These are phyloP conservation scores for Pichia sp. DNA, from an alignment of 1,139 yeast species.

Conservation along the genomic window DNA sequence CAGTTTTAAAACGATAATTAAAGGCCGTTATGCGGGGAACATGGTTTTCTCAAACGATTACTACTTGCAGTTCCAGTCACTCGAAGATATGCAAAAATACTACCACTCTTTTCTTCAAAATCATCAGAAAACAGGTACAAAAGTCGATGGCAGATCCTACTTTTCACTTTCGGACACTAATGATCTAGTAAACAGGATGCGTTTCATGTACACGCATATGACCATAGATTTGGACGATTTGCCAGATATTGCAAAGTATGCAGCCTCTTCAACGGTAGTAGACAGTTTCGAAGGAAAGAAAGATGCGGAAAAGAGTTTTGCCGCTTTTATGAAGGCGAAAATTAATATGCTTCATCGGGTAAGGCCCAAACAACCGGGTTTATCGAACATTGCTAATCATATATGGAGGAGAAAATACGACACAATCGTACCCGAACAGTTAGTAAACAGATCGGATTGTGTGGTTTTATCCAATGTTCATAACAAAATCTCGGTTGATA, in stretches of 20 bases:
- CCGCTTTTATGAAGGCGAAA: no score
- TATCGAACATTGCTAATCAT: no score
- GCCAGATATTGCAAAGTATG: neutral
- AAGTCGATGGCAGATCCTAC: neutral
- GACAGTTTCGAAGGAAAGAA: neutral
- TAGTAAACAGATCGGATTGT: constrained; percentile 5
- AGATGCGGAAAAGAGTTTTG: no score
- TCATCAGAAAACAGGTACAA: neutral
- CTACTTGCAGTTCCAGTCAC: constrained; percentile 7
- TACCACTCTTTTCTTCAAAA: neutral
- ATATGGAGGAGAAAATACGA: no score
- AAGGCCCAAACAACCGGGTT: no score
- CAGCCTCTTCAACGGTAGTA: neutral
- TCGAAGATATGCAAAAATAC: constrained; percentile 1
- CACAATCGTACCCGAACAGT: neutral
- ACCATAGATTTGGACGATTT: neutral
- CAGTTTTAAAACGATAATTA: constrained; percentile 4
- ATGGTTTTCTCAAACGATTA: constrained; percentile 8
- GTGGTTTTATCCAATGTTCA: constrained; percentile 27
- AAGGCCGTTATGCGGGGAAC: constrained; percentile 7
- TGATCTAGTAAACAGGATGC: neutral
- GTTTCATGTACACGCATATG: neutral
- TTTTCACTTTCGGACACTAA: neutral
- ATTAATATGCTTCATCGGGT: no score
- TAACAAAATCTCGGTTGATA: constrained; percentile 18